phyloP scores from a whole-genome alignment of 805 yeast genomes.

The Spathaspora boniae region DNA sequence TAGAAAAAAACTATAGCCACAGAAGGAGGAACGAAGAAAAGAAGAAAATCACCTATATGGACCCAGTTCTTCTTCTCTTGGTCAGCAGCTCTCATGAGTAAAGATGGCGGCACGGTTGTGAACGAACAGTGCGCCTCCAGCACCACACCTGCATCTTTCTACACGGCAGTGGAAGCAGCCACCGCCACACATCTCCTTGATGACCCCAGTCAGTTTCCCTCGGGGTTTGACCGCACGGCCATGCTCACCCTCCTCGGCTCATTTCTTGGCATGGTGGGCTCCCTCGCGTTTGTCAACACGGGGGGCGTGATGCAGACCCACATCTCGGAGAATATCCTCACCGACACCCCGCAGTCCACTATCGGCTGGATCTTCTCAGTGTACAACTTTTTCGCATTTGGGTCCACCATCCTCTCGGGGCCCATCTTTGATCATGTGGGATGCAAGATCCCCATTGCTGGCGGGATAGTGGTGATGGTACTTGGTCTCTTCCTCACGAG shows the following conservation, averaged over 20 bases:
- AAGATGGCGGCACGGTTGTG: too few species aligned
- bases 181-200: slow-evolving; percentile 14
- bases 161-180: background rate
- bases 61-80: too few species aligned
- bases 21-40: too few species aligned
- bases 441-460: slow-evolving; percentile 16
- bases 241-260: slow-evolving; percentile 17
- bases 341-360: slow-evolving; percentile 13
- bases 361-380: slow-evolving; percentile 29
- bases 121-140: background rate
- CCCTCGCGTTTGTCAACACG: slow-evolving; percentile 24
- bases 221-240: slow-evolving; percentile 18
- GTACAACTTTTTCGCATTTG: slow-evolving; percentile 23
- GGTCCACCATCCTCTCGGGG: slow-evolving; percentile 20
- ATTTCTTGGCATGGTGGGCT: slow-evolving; percentile 23
- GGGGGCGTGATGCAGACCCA: slow-evolving; percentile 23
- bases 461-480: slow-evolving; percentile 16
- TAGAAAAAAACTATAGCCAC: too few species aligned
- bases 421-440: slow-evolving; percentile 27
- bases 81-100: too few species aligned
- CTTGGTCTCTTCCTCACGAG: slow-evolving; percentile 22
- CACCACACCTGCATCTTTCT: background rate
- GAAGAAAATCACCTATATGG: too few species aligned
- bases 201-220: slow-evolving; percentile 23
- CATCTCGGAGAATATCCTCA: slow-evolving; percentile 13